Percentiles rank a stretch among this genome's conserved stretches.
These are phyloP conservation scores for Ascochyta clinopodiicola DNA, from an alignment of 2,329 filamentous ascomycete species.

Conservation along the genomic window DNA sequence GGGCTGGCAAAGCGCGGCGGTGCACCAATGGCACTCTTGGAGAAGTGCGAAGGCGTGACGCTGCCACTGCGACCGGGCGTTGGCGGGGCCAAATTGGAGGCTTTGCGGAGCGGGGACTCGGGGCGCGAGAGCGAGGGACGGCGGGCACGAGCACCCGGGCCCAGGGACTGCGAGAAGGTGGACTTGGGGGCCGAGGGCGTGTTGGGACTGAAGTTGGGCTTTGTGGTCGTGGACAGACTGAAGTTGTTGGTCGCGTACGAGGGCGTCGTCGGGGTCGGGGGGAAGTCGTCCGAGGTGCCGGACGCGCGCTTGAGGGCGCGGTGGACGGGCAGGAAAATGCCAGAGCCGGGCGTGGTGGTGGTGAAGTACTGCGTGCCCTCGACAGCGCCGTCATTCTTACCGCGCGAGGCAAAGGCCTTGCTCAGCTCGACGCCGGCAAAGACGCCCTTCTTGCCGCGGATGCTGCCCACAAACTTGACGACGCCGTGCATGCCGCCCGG, in stretches of 20 bases:
- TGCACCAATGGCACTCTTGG: constrained; percentile 61
- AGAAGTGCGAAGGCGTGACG: constrained; percentile 61
- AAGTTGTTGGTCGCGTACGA: constrained; percentile 58
- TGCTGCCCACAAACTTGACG: constrained; percentile 85
- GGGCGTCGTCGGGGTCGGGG: constrained; percentile 73
- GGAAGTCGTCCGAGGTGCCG: constrained; percentile 61
- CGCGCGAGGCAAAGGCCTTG: constrained; percentile 77
- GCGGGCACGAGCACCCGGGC: constrained; percentile 70
- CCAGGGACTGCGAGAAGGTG: constrained; percentile 89
- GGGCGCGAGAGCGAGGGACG: constrained; percentile 84
- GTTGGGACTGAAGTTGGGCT: constrained; percentile 46
- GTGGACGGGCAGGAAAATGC: constrained; percentile 89
- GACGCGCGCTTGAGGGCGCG: constrained; percentile 76
- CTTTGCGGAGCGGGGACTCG: constrained; percentile 80
- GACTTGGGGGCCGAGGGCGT: constrained; percentile 75
- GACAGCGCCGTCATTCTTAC: constrained; percentile 96
- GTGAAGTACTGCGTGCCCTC: constrained; percentile 83
- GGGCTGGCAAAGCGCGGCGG: constrained; percentile 67
- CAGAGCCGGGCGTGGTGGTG: constrained; percentile 78
- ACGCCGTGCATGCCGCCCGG: constrained; percentile 91
- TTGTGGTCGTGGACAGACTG: constrained; percentile 64
- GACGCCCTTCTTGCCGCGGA: constrained; percentile 85
- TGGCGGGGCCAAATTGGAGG: constrained; percentile 49
- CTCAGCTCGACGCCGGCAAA: constrained; percentile 94
- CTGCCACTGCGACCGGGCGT: constrained; percentile 61